Percentiles rank a stretch among this genome's conserved stretches.
These are phyloP conservation scores for Penicillium sp. DNA, from an alignment of 2,329 filamentous ascomycete genomes.

Conservation along the genomic window DNA sequence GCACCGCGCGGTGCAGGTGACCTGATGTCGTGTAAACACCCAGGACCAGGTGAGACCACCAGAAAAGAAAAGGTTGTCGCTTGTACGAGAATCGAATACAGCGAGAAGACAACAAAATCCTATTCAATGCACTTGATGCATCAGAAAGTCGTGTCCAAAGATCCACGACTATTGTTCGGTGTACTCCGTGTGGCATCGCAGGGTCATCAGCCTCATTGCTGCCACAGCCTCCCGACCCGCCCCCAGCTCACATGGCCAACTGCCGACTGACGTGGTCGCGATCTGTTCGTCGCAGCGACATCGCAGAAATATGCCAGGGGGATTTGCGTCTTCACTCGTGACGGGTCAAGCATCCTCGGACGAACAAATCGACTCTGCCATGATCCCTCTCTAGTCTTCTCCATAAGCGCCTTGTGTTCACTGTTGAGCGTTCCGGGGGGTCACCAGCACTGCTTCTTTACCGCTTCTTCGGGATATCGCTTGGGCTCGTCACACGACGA, in stretches of 20 bases:
- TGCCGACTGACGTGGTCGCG: conserved; percentile 26
- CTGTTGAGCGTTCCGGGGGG: not conserved
- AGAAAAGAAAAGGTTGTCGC: not conserved
- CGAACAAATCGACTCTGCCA: no score
- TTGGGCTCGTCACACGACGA: conserved; percentile 27
- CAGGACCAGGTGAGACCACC: conserved; percentile 20
- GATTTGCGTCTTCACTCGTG: conserved; percentile 9
- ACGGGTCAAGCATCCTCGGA: not conserved
- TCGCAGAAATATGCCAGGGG: not conserved
- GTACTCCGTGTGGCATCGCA: not conserved
- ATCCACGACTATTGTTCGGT: conserved; percentile 1
- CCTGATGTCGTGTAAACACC: conserved; percentile 18
- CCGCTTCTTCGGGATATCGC: conserved; percentile 19
- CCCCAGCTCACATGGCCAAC: conserved; percentile 23
- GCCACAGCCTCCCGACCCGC: conserved; percentile 7
- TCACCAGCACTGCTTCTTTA: conserved; percentile 11
- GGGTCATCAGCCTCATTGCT: conserved; percentile 24
- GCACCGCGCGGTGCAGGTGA: conserved; percentile 25
- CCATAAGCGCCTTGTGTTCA: not conserved
- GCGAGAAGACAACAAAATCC: not conserved
- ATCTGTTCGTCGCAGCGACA: conserved; percentile 16
- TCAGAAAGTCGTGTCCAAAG: conserved; percentile 9
- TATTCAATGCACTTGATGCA: not conserved
- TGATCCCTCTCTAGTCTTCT: not conserved
- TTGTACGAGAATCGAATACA: not conserved